A percentile compares a stretch with the other conserved stretches of the same genome.
phyloP scores from a whole-genome alignment of 495 filamentous ascomycete genomes.

The Cercophora newfieldiana region DNA sequence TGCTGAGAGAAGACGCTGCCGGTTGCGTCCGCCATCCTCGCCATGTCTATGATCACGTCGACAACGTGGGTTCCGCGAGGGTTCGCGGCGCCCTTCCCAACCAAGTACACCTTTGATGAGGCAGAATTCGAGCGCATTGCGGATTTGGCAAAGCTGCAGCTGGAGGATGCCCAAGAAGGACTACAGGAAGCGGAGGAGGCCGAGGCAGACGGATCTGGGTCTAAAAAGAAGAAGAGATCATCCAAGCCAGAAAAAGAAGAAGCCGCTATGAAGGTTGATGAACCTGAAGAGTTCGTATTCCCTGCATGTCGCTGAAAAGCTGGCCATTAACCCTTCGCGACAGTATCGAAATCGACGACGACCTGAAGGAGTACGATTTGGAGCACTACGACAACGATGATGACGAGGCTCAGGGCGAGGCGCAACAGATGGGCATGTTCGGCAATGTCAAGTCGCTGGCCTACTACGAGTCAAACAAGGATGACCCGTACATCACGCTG shows the following conservation, averaged over 20 bases:
- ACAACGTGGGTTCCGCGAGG: slow-evolving; percentile 93
- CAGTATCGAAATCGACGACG: slow-evolving; percentile 61
- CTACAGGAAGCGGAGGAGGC: slow-evolving; percentile 66
- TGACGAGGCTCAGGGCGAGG: slow-evolving; percentile 60
- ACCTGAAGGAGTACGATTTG: slow-evolving; percentile 91
- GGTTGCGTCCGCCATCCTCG: slow-evolving; percentile 11
- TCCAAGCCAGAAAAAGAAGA: slow-evolving; percentile 24
- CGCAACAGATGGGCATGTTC: slow-evolving; percentile 82
- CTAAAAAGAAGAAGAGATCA: slow-evolving; percentile 21
- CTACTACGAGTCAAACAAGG: slow-evolving; percentile 88
- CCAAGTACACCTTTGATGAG: slow-evolving; percentile 88
- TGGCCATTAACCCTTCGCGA: slow-evolving; percentile 22
- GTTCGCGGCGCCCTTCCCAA: slow-evolving; percentile 87
- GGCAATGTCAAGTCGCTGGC: slow-evolving; percentile 90
- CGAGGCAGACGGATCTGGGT: slow-evolving; percentile 33
- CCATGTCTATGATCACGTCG: slow-evolving; percentile 83
- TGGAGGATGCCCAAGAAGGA: slow-evolving; percentile 89
- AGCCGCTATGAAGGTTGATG: slow-evolving; percentile 13
- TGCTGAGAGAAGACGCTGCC: background rate
- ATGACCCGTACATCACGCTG: slow-evolving; percentile 95
- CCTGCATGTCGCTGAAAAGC: background rate
- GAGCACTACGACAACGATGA: slow-evolving; percentile 91
- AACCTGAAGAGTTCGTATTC: slow-evolving; percentile 38
- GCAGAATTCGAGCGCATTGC: slow-evolving; percentile 90
- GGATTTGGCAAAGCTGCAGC: slow-evolving; percentile 80